Conservation (phyloP, 2,329 filamentous ascomycete species). For the Scytalidium lignicola region DNA sequence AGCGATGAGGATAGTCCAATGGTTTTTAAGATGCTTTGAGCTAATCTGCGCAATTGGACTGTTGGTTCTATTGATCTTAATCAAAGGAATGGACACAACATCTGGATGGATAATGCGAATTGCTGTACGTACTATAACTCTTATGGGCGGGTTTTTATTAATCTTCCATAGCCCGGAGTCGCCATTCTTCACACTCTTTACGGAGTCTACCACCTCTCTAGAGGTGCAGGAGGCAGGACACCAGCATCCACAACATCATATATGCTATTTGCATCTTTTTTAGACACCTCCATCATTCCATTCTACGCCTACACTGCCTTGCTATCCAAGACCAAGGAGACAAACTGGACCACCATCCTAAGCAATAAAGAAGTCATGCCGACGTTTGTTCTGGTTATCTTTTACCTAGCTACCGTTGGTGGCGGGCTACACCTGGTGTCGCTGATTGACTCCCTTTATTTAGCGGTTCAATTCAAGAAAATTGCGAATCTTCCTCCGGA, state of each 20-base stretch:
- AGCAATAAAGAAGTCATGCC: conserved; percentile 47
- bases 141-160: conserved; percentile 11
- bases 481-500: conserved; percentile 82
- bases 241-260: conserved; percentile 82
- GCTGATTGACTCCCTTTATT: conserved; percentile 65
- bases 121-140: conserved; percentile 51
- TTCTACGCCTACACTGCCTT: conserved; percentile 53
- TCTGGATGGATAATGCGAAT: conserved; percentile 73
- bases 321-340: conserved; percentile 33
- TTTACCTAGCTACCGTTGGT: conserved; percentile 59
- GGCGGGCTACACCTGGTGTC: conserved; percentile 68
- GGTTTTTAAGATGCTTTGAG: conserved; percentile 62
- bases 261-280: conserved; percentile 73
- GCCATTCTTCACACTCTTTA: conserved; percentile 69
- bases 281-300: conserved; percentile 56
- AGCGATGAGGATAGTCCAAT: conserved; percentile 61
- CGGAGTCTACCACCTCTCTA: conserved; percentile 72
- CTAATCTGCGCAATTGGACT: conserved; percentile 66
- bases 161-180: conserved; percentile 61
- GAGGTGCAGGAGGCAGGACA: conserved; percentile 64
- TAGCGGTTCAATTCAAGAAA: conserved; percentile 73
- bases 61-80: conserved; percentile 70
- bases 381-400: conserved; percentile 60
- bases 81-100: conserved; percentile 59
- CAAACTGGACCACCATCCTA: conserved; percentile 65